These are phyloP conservation scores for Ganoderma leucocontextum DNA, from an alignment of 1,284 basidiomycete species.

Conservation along the genomic window DNA sequence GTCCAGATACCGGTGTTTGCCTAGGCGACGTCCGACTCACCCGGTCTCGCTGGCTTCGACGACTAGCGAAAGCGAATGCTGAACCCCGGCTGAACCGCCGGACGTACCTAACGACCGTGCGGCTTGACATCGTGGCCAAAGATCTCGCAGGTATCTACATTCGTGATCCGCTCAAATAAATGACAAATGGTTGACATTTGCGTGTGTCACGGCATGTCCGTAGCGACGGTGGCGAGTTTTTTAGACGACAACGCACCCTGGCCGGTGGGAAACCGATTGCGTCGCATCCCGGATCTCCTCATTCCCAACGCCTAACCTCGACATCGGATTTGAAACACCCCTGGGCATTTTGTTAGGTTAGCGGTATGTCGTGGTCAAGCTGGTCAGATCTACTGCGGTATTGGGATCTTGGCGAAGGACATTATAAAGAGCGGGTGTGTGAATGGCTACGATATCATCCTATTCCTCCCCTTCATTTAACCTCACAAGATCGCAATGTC, in stretches of 20 bases:
- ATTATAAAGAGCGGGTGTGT: slow-evolving; percentile 1
- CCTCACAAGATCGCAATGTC: slow-evolving; percentile 25
- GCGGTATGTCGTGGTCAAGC: slow-evolving; percentile 2
- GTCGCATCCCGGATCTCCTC: slow-evolving; percentile 2
- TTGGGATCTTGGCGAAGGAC: not conserved
- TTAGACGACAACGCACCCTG: slow-evolving; percentile 1
- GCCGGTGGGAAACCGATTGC: slow-evolving; percentile 19
- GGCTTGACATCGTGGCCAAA: not conserved
- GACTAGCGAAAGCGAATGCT: not conserved
- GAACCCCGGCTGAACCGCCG: not conserved
- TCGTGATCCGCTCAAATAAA: slow-evolving; percentile 1
- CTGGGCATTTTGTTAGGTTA: slow-evolving; percentile 1
- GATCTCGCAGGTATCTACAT: slow-evolving; percentile 11
- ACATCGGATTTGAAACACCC: slow-evolving; percentile 3
- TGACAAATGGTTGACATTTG: slow-evolving; percentile 10
- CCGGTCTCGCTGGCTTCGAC: not conserved
- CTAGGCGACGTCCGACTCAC: not conserved
- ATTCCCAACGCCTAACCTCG: not conserved
- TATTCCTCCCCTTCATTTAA: not conserved
- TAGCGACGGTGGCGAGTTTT: slow-evolving; percentile 7
- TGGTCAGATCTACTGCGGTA: slow-evolving; percentile 11
- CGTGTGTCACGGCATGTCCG: slow-evolving; percentile 7
- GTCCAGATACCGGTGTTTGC: not conserved
- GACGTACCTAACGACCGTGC: not conserved
- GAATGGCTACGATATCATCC: not conserved